Evolutionary conservation across 768 basidiomycete genomes (phyloP).

Genomic region (Kwoniella dejecticola): DNA sequence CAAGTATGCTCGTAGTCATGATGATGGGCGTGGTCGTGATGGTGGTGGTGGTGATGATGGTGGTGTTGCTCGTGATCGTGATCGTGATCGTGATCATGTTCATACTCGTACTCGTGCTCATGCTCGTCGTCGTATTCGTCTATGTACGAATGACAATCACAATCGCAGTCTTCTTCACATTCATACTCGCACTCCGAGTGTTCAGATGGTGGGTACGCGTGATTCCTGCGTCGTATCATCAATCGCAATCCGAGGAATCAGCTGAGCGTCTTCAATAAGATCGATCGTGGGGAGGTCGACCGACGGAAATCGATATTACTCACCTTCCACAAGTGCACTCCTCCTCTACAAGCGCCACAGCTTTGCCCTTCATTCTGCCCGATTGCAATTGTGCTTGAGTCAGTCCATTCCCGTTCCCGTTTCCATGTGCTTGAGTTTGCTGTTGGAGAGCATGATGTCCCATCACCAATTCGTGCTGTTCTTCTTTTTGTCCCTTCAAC

Average conservation of each 20-base stretch:
- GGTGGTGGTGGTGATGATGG: constrained; percentile 27
- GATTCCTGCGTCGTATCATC: constrained; percentile 11
- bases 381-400: too few species aligned
- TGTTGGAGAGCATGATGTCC: too few species aligned
- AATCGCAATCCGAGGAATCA: background rate
- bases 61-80: constrained; percentile 13
- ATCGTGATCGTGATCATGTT: constrained; percentile 29
- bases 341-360: constrained; percentile 26
- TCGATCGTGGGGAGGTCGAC: too few species aligned
- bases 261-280: too few species aligned
- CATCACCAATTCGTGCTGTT: too few species aligned
- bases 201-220: constrained; percentile 29
- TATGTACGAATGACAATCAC: constrained; percentile 27
- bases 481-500: constrained; percentile 42
- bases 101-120: constrained; percentile 28
- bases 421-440: background rate
- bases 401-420: too few species aligned
- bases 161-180: constrained; percentile 41
- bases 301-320: too few species aligned
- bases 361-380: constrained; percentile 20
- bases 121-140: constrained; percentile 28
- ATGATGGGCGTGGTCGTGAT: constrained; percentile 19
- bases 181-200: constrained; percentile 39
- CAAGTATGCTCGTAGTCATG: constrained; percentile 21
- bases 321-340: constrained; percentile 44